Evolutionary conservation across 2,329 filamentous ascomycete genomes (phyloP).

Genomic region (Madurella fahalii): DNA sequence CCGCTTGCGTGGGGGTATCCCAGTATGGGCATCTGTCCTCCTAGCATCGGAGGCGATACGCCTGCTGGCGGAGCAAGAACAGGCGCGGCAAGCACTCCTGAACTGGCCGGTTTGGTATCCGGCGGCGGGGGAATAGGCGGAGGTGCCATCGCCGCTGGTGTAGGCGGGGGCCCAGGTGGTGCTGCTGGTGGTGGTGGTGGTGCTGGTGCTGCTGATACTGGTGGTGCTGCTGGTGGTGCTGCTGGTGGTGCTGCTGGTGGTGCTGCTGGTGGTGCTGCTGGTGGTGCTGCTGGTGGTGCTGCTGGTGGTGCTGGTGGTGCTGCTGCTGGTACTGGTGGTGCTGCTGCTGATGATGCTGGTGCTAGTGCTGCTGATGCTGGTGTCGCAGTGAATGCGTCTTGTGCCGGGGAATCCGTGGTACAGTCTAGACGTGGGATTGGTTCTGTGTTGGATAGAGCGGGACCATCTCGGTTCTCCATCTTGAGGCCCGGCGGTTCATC

Average conservation of each 20-base stretch:
- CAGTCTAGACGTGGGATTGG: background rate
- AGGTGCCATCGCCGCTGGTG: slow-evolving; percentile 19
- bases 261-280: background rate
- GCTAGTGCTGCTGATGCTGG: background rate
- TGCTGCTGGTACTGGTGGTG: too few relatives aligned
- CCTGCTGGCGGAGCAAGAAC: slow-evolving; percentile 29
- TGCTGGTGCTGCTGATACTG: slow-evolving; percentile 20
- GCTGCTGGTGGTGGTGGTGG: slow-evolving; percentile 18
- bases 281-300: background rate
- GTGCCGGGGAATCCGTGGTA: background rate
- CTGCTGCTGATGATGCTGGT: slow-evolving; percentile 14
- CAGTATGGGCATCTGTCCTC: slow-evolving; percentile 27
- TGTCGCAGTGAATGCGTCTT: background rate
- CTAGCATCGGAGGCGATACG: slow-evolving; percentile 21
- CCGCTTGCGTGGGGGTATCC: slow-evolving; percentile 20
- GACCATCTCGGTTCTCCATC: slow-evolving; percentile 8
- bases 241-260: slow-evolving; percentile 6
- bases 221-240: slow-evolving; percentile 6
- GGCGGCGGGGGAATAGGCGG: slow-evolving; percentile 23
- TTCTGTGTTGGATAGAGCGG: slow-evolving; percentile 15
- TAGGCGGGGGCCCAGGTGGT: slow-evolving; percentile 15
- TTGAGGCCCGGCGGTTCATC: slow-evolving; percentile 11
- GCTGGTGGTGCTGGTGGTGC: slow-evolving; percentile 19
- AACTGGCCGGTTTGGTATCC: slow-evolving; percentile 15
- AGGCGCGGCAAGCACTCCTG: slow-evolving; percentile 27